Evolutionary conservation across 352 stramenopile species (phyloP).

Genomic region (Phytophthora pisi): DNA sequence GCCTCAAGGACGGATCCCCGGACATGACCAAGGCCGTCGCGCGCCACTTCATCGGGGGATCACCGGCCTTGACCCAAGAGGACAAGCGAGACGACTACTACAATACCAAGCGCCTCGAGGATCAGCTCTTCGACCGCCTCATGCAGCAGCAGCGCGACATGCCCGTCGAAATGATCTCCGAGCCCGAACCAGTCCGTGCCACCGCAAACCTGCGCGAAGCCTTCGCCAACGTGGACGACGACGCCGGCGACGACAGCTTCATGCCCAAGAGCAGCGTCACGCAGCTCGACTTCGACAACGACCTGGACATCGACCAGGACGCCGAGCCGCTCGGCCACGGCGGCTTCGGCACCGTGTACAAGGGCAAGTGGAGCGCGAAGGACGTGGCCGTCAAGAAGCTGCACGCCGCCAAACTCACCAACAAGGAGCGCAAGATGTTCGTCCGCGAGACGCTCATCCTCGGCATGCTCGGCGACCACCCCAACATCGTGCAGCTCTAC

Average conservation of each 20-base stretch:
- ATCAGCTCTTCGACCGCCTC: conserved; percentile 21
- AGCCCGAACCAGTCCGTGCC: conserved; percentile 23
- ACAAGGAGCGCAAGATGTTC: conserved; percentile 45
- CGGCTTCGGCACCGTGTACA: conserved; percentile 38
- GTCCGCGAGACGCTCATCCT: conserved; percentile 41
- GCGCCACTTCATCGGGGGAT: conserved; percentile 30
- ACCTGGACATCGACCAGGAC: conserved; percentile 27
- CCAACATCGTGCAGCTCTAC: conserved; percentile 45
- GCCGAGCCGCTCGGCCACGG: conserved; percentile 30
- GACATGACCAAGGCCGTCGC: conserved; percentile 36
- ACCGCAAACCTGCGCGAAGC: conserved; percentile 24
- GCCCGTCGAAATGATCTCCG: conserved; percentile 17
- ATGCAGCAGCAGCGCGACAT: conserved; percentile 22
- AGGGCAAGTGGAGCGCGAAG: conserved; percentile 23
- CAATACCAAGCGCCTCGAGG: conserved; percentile 16
- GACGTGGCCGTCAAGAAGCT: conserved; percentile 48
- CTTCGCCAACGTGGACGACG: conserved; percentile 20
- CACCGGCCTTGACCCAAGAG: conserved; percentile 18
- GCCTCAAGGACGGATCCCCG: conserved; percentile 38
- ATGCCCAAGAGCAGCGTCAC: conserved; percentile 25
- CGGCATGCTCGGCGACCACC: conserved; percentile 40
- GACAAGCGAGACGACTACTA: conserved; percentile 36
- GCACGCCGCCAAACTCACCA: conserved; percentile 36
- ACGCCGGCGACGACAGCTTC: conserved; percentile 9
- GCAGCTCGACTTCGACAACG: conserved; percentile 29